Evolutionary conservation across 2,329 filamentous ascomycete species (phyloP), one percentile per base, ranked within the genome.

Genomic region (Talaromyces sp.): DNA sequence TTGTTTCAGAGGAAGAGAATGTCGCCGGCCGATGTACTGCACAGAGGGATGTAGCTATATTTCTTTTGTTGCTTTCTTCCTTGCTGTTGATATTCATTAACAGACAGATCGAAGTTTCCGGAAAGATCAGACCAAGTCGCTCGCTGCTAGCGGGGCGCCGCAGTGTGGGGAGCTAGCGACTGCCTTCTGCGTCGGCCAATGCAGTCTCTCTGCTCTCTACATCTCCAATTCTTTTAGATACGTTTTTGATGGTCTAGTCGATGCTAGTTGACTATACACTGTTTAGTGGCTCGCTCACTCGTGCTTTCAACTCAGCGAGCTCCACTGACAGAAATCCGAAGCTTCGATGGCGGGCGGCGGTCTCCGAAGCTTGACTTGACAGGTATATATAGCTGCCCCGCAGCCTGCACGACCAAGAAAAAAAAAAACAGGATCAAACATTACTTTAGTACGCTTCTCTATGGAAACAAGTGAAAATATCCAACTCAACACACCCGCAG

Each of bases 101-200:
- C 33, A 36, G 8, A 36, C 23, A 36, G 33, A 66, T 71, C 68
- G 71, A 74, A 73, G 69, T 64, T 72, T 74, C 72, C 66, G 66
- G 71, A 74, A 23, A 73, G 66, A 52, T 3, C 34, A 18, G 18
- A 23, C 34, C 31, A 28, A 30, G 28, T 34, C 18, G 50, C 14
- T 52, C 30, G 53, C 33, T 52, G 50, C 14, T 56, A 31, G 53
- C 33, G 60, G 56, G 50, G 34, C 27, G 44, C 54, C 27, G 44
- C 54, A 40, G 57, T 52, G 50, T 52, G 50, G 50, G 50, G 50
- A 52, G 50, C 50, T 47, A 47, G 42, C 42, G 42, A 47, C 42
- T 47, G 18, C 12, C 50, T 52, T 30, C 10, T 23, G 23, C 23
- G 23, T 23, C 23, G 23, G 23, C 23, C 23, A 23, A 23, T 18